Conservation (phyloP, 129 eudicot species). For the Deinandra increscens region DNA sequence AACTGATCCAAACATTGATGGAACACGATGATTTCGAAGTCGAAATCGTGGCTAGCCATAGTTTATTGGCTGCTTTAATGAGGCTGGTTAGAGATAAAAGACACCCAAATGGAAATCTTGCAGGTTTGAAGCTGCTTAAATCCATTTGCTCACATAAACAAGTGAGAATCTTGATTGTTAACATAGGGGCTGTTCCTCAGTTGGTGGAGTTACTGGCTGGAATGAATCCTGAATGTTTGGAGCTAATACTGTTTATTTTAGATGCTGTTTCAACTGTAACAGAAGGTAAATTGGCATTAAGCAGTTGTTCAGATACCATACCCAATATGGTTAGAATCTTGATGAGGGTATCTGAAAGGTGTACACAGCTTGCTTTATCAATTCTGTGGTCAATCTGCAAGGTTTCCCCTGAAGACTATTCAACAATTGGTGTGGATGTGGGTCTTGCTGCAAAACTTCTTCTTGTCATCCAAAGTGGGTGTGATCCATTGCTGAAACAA, state of each 20-base stretch:
- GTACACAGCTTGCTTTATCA: slow-evolving; percentile 42
- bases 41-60: slow-evolving; percentile 43
- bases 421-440: slow-evolving; percentile 45
- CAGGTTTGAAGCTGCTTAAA: slow-evolving; percentile 39
- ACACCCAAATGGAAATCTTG: slow-evolving; percentile 38
- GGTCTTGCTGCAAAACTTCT: slow-evolving; percentile 62
- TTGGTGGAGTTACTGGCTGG: slow-evolving; percentile 41
- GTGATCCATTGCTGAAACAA: slow-evolving; percentile 49
- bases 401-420: slow-evolving; percentile 50
- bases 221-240: slow-evolving; percentile 49
- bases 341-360: slow-evolving; percentile 53
- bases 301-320: slow-evolving; percentile 47
- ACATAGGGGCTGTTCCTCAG: slow-evolving; percentile 46
- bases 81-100: slow-evolving; percentile 41
- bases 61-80: slow-evolving; percentile 49
- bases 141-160: slow-evolving; percentile 33
- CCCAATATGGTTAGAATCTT: slow-evolving; percentile 46
- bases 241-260: slow-evolving; percentile 33
- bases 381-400: slow-evolving; percentile 49
- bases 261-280: slow-evolving; percentile 40
- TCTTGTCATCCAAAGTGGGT: slow-evolving; percentile 51
- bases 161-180: slow-evolving; percentile 36
- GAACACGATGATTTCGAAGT: slow-evolving; percentile 40
- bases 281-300: slow-evolving; percentile 47
- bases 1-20: slow-evolving; percentile 41